Conservation (phyloP, 1,139 yeast species). For the Geotrichum carabidarum region DNA sequence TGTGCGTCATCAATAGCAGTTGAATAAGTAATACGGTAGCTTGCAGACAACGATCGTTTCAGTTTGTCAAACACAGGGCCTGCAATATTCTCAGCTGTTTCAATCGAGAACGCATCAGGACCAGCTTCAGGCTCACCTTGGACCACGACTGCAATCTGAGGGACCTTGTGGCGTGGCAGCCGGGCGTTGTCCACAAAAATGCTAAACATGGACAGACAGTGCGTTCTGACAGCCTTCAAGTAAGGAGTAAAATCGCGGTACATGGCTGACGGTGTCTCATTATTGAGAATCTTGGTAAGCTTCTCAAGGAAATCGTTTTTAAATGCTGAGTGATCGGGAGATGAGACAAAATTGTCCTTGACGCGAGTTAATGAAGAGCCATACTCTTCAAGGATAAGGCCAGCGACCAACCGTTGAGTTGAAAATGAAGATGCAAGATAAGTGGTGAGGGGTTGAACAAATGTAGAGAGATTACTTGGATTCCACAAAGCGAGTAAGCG, state of each 20-base stretch:
- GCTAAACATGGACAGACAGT: conserved; percentile 75
- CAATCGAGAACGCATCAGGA: conserved; percentile 82
- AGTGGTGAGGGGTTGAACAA: conserved; percentile 36
- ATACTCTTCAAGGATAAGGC: conserved; percentile 69
- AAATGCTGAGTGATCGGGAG: conserved; percentile 21
- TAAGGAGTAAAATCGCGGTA: conserved; percentile 86
- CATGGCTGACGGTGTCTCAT: conserved; percentile 47
- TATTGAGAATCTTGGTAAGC: conserved; percentile 43
- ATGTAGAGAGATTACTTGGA: conserved; percentile 31
- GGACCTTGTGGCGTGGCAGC: conserved; percentile 67
- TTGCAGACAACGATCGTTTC: conserved; percentile 59
- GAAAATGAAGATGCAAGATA: conserved; percentile 61
- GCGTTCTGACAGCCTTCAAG: conserved; percentile 76
- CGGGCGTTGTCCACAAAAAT: conserved; percentile 74
- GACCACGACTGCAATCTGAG: conserved; percentile 80
- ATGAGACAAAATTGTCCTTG: conserved; percentile 24
- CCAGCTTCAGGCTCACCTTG: conserved; percentile 96
- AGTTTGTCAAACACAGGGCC: conserved; percentile 63
- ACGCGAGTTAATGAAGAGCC: conserved; percentile 40
- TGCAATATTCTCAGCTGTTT: conserved; percentile 67
- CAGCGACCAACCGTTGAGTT: conserved; percentile 70
- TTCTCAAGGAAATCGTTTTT: conserved; percentile 29
- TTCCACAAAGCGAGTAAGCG: conserved; percentile 54
- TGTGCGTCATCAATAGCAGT: conserved; percentile 78
- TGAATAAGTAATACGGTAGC: conserved; percentile 65